Conservation (phyloP, 768 basidiomycete species). For the Leccinum imitatum region DNA sequence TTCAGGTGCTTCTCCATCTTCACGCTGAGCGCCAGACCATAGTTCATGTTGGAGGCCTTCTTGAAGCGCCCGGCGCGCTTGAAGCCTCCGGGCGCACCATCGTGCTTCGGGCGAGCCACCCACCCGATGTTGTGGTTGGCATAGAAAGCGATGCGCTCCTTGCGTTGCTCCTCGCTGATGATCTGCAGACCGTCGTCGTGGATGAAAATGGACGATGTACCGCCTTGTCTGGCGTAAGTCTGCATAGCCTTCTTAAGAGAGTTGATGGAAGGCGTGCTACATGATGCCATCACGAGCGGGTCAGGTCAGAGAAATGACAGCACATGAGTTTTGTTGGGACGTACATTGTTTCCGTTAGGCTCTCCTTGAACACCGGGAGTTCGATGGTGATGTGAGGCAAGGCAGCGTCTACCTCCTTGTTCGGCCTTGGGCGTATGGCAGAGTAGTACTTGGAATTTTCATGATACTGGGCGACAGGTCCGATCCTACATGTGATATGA, state of each 20-base stretch:
- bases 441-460: constrained; percentile 86
- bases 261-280: constrained; percentile 68
- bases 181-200: constrained; percentile 63
- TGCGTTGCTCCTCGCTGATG: constrained; percentile 46
- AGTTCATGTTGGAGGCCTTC: constrained; percentile 93
- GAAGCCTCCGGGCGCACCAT: constrained; percentile 23
- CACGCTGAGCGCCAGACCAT: constrained; percentile 50
- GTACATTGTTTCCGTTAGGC: constrained; percentile 76
- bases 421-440: constrained; percentile 57
- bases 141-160: constrained; percentile 51
- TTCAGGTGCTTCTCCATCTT: constrained; percentile 37
- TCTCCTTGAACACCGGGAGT: constrained; percentile 87
- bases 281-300: not conserved
- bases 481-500: constrained; percentile 46
- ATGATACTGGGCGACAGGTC: constrained; percentile 82
- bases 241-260: constrained; percentile 66
- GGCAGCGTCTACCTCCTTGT: constrained; percentile 57
- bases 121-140: constrained; percentile 57
- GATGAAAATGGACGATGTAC: constrained; percentile 54
- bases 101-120: constrained; percentile 57
- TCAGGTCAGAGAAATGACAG: not conserved
- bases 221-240: constrained; percentile 67
- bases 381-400: constrained; percentile 79
- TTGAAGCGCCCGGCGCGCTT: constrained; percentile 78
- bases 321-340: constrained; percentile 18